Conservation (phyloP, 2,329 filamentous ascomycete species). For the Venturiaceae sp. region DNA sequence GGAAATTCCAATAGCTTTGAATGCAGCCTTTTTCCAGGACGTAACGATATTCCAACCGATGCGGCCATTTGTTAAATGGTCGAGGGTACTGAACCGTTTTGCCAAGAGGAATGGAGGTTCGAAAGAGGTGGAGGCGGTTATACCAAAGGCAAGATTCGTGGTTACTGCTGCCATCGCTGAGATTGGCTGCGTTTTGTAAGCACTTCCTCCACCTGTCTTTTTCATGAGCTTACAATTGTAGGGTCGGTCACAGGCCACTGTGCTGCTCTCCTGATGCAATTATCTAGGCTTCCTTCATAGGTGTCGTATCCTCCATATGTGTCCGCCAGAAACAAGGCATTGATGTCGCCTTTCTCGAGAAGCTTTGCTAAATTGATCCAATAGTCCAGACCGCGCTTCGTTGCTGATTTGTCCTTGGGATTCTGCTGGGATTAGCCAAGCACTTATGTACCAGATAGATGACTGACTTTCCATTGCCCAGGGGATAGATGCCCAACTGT, state of each 20-base stretch:
- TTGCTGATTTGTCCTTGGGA: neutral
- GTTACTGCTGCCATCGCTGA: conserved; percentile 37
- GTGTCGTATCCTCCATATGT: conserved; percentile 1
- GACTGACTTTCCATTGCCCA: conserved; percentile 53
- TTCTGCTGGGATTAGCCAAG: neutral
- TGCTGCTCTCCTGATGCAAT: conserved; percentile 32
- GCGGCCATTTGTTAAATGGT: conserved; percentile 26
- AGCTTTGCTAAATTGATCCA: conserved; percentile 39
- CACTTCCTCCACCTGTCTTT: neutral
- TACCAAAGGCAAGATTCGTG: conserved; percentile 29
- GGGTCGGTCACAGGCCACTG: conserved; percentile 12
- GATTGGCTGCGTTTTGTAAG: conserved; percentile 14
- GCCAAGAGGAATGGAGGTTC: conserved; percentile 25
- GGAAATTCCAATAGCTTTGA: neutral
- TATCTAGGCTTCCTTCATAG: conserved; percentile 20
- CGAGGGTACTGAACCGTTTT: conserved; percentile 23
- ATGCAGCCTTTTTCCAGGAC: neutral
- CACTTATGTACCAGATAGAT: neutral
- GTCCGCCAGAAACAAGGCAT: conserved; percentile 42
- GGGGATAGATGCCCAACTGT: conserved; percentile 55
- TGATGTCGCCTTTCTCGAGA: conserved; percentile 38
- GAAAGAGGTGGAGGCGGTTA: conserved; percentile 28
- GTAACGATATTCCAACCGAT: conserved; percentile 36
- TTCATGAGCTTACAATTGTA: conserved; percentile 12
- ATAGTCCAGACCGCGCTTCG: conserved; percentile 12